These are phyloP conservation scores for Blastomyces percursus DNA, from an alignment of 2,329 filamentous ascomycete species.

Conservation along the genomic window DNA sequence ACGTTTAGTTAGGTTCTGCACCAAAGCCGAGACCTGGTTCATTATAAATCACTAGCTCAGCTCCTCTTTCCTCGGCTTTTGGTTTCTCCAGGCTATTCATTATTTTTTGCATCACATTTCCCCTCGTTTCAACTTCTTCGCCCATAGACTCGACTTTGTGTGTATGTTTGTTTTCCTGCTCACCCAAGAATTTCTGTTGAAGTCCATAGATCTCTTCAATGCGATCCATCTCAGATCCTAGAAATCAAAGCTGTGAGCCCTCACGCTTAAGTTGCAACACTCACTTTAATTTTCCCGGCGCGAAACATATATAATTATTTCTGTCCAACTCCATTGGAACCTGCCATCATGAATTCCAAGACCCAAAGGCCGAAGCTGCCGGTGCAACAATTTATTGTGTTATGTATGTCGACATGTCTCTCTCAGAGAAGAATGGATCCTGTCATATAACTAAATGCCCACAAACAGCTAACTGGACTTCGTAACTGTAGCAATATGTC, in stretches of 20 bases:
- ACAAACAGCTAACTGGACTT: constrained; percentile 6
- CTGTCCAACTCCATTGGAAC: no score
- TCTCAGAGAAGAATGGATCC: background rate
- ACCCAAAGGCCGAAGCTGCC: constrained; percentile 51
- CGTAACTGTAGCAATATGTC: constrained; percentile 52
- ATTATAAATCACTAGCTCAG: background rate
- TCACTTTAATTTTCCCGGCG: background rate
- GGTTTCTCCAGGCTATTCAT: background rate
- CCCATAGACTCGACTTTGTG: background rate
- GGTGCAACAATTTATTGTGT: constrained; percentile 62
- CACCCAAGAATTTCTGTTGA: background rate
- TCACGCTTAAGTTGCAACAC: background rate
- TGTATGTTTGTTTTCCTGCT: no score
- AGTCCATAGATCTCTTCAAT: background rate
- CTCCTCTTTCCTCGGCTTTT: background rate
- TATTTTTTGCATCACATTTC: background rate
- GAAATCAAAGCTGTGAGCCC: background rate
- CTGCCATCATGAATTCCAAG: constrained; percentile 1
- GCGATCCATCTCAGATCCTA: background rate
- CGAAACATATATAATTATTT: background rate
- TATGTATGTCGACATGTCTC: constrained; percentile 45
- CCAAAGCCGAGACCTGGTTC: no score
- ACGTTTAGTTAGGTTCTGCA: no score
- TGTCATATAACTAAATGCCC: constrained; percentile 19
- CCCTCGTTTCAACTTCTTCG: background rate